phyloP scores from a whole-genome alignment of 2,329 filamentous ascomycete genomes.

The Helotiales sp. region DNA sequence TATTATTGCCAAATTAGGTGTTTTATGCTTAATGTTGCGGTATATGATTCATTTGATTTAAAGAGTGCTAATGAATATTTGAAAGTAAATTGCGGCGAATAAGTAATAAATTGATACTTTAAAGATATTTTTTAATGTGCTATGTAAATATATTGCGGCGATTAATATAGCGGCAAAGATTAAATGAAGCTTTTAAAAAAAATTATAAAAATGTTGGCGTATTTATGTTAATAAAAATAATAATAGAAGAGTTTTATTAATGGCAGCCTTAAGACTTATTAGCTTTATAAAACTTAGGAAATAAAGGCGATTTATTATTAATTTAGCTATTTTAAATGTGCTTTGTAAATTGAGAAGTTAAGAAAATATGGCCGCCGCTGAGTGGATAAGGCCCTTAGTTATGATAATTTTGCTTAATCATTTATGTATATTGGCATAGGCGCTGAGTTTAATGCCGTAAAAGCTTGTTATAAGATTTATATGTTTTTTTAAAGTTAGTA shows the following conservation, averaged over 20 bases:
- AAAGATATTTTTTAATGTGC: not conserved
- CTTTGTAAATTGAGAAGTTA: not conserved
- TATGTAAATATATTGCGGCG: not conserved
- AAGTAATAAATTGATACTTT: not conserved
- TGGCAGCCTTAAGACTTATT: not conserved
- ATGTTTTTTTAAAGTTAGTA: not conserved
- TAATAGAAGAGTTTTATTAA: not conserved
- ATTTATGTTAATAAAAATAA: not conserved
- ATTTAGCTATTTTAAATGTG: not conserved
- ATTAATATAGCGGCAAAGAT: not conserved
- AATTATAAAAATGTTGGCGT: not conserved
- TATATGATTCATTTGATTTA: not conserved
- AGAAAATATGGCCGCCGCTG: not conserved
- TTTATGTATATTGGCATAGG: not conserved
- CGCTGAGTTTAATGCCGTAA: not conserved
- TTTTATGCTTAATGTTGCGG: not conserved
- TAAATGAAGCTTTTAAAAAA: not conserved
- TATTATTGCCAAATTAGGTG: not conserved
- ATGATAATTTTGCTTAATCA: not conserved
- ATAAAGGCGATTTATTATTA: not conserved
- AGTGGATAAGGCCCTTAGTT: not conserved
- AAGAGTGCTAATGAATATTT: not conserved
- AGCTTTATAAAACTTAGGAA: not conserved
- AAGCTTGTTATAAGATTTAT: not conserved
- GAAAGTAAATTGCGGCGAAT: not conserved